Conservation (phyloP, 1,139 yeast species). For the Lodderomyces margitis region DNA sequence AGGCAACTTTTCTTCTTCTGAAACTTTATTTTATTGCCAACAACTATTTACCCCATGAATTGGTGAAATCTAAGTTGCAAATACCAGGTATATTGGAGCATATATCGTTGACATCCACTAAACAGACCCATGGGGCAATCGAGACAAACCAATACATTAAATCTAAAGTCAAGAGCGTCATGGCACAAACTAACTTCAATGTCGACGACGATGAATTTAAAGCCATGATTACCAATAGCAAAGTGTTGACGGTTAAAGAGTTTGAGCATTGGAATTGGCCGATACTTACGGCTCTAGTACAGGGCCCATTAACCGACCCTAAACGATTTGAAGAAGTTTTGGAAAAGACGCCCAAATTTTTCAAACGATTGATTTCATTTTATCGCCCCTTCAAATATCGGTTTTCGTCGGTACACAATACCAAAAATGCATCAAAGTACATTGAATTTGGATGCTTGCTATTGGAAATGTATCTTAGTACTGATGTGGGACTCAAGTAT, state of each 20-base stretch:
- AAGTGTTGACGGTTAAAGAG: conserved; percentile 74
- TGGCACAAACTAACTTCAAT: conserved; percentile 46
- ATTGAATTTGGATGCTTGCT: conserved; percentile 73
- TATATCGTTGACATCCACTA: conserved; percentile 15
- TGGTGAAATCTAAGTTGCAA: conserved; percentile 17
- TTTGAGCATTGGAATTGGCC: conserved; percentile 90
- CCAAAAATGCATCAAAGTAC: conserved; percentile 52
- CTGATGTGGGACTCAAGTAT: conserved; percentile 66
- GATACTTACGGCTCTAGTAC: conserved; percentile 61
- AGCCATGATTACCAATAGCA: conserved; percentile 62
- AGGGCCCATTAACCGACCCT: conserved; percentile 76
- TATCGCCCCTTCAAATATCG: conserved; percentile 89
- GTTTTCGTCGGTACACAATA: conserved; percentile 59
- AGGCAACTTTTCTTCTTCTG: conserved; percentile 62
- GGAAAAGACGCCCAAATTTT: conserved; percentile 73
- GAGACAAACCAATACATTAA: conserved; percentile 23
- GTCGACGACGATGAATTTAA: conserved; percentile 74
- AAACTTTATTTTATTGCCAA: conserved; percentile 59
- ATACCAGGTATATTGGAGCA: conserved; percentile 18
- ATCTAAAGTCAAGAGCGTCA: conserved; percentile 37
- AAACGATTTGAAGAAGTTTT: conserved; percentile 73
- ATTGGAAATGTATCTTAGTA: conserved; percentile 59
- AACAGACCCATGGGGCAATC: neutral
- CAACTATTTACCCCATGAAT: conserved; percentile 49
- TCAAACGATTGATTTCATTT: conserved; percentile 81